Evolutionary conservation across 2,329 filamentous ascomycete genomes (phyloP), one percentile per base, ranked within the genome.

Genomic region (Beauveria rudraprayagi): DNA sequence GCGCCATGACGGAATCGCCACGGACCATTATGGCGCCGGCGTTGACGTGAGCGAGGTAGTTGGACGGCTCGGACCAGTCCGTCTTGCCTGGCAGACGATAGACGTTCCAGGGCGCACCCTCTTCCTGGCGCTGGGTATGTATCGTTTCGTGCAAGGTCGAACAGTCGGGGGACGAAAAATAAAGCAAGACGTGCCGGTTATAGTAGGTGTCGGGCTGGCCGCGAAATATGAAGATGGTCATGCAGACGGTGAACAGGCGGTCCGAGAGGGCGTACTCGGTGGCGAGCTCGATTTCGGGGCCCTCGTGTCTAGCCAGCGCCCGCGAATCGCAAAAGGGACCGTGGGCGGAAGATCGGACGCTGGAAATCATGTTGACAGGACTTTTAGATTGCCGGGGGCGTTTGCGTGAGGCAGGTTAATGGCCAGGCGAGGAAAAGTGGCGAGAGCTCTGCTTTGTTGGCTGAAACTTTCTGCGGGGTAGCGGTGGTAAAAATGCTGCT

Each of bases 91-190:
- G 61, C 44, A 61, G 41, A 22, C 26, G 58, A 22, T 63, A 44
- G 28, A 62, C 58, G 40, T 30, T 51, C 63, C 63, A 63, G 11
- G 56, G 52, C 22, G 56, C 40, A 3, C 30, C 17, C 41, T 60
- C 63, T 34, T 55, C 43, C 24, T 53, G 19, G 41, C 63, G 63
- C 46, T 64, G 64, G 9, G 52, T 19, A 54, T 65, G 63, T 2
- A 65, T 46, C 14, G 63, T 64, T 50, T 63, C 61, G 61, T 61
- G 51, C 22, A 64, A 48, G 11, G 37, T 14, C 26, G 53, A 44
- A 17, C 56, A 46, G 41, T 65, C 64, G n/a, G 64, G 63, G 5
- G 64, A 65, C 17, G 64, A 64, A 28, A 64, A 63, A 26, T 64
- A 64, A 24, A 61, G 22, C 7, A 65, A 41, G 19, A 59, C 62